Percentiles rank a stretch among this genome's conserved stretches.
Conservation (phyloP, 768 basidiomycete genomes). For the Auricularia sp. region DNA sequence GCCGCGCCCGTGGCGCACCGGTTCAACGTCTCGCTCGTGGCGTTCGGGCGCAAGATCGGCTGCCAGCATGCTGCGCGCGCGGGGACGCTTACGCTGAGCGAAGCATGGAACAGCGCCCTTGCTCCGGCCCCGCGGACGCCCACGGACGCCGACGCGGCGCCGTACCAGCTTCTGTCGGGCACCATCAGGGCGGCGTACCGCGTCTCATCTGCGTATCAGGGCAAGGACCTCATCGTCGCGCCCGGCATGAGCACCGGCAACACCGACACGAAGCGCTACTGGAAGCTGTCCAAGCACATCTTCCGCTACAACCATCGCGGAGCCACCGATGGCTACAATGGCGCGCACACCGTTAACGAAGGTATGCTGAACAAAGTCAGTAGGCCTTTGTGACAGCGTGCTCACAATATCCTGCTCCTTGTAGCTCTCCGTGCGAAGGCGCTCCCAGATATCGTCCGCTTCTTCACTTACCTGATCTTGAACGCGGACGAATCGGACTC, state of each 20-base stretch:
- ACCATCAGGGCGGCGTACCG: conserved; percentile 43
- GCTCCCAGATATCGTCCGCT: conserved; percentile 55
- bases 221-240: conserved; percentile 18
- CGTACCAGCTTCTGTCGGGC: conserved; percentile 46
- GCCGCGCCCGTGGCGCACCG: conserved; percentile 34
- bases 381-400: neutral
- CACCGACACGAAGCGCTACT: conserved; percentile 45
- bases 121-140: conserved; percentile 64
- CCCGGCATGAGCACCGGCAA: conserved; percentile 31
- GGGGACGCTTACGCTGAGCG: conserved; percentile 40
- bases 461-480: conserved; percentile 53
- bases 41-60: conserved; percentile 38
- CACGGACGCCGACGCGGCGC: conserved; percentile 23
- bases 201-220: conserved; percentile 3
- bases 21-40: conserved; percentile 48
- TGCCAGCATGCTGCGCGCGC: conserved; percentile 22
- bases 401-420: conserved; percentile 7
- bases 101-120: conserved; percentile 38
- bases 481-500: conserved; percentile 49
- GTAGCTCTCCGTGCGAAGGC: conserved; percentile 39
- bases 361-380: conserved; percentile 27
- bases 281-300: conserved; percentile 46
- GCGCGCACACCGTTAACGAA: conserved; percentile 67
- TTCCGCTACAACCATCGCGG: conserved; percentile 50
- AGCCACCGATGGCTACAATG: conserved; percentile 25